These are phyloP conservation scores for Onygenales sp. DNA, from an alignment of 2,329 filamentous ascomycete genomes.

Conservation along the genomic window DNA sequence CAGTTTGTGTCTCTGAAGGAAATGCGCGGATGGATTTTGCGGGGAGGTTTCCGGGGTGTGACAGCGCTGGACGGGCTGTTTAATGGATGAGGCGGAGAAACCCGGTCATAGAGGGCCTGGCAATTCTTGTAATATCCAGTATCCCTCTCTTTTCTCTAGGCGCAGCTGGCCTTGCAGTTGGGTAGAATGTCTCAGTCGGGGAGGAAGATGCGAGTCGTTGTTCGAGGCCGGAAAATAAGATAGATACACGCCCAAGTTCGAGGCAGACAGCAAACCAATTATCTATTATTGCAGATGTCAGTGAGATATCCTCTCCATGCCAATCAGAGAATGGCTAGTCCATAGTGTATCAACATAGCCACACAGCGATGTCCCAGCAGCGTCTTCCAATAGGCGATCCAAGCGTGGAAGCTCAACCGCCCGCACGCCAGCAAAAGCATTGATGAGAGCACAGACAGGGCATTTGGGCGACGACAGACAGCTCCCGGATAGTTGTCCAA, in stretches of 20 bases:
- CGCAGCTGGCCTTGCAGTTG: neutral
- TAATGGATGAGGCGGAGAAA: neutral
- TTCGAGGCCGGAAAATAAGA: neutral
- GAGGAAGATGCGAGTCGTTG: neutral
- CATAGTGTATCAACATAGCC: too few species aligned
- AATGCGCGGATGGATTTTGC: neutral
- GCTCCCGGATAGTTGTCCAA: neutral
- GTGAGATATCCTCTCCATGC: neutral
- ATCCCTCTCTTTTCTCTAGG: neutral
- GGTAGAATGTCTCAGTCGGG: neutral
- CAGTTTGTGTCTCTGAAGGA: neutral
- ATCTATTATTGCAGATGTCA: neutral
- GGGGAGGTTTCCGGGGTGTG: neutral
- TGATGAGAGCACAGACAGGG: too few species aligned
- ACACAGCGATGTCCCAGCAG: too few species aligned
- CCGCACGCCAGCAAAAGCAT: too few species aligned
- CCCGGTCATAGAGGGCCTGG: neutral
- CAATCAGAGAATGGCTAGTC: neutral
- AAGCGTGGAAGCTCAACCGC: too few species aligned
- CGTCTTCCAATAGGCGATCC: too few species aligned
- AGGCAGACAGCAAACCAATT: neutral
- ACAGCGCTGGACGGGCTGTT: neutral
- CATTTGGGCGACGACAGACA: neutral
- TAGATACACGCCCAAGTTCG: neutral
- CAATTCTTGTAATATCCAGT: neutral